Evolutionary conservation across 768 basidiomycete species (phyloP), one percentile per base, ranked within the genome.

Genomic region (Boletus subparvulus): DNA sequence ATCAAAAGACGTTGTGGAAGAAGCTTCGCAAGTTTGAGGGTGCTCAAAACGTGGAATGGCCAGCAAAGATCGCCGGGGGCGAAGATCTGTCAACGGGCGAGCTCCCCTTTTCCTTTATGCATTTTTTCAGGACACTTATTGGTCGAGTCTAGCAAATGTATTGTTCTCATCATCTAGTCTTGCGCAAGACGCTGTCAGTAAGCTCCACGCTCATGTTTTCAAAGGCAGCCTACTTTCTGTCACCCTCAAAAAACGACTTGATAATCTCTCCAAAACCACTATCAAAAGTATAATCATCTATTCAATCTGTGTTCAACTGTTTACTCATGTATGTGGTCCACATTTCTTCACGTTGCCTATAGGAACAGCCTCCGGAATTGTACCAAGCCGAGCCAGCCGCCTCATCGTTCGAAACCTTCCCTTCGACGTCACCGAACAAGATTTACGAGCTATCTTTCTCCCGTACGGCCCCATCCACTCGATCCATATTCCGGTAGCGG

Each of bases 331-430:
- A 1, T 9, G 9, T 17, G 13, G 40, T 53, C 30, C 14, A 14
- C 14, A 21, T 26, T 40, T 49, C 32, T 28, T 50, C 28, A 16
- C 24, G 33, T 41, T 4, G 4, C 33, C 19, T 47, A 49, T 47
- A 63, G 71, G 60, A 56, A 74, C 74, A 60, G 69, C 66, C 12
- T 71, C 70, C 30, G 70, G 69, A 30, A 71, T 77, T 2, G 79
- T 80, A 2, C 88, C 88, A 0, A 90, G 79, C 65, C 86, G 86
- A 57, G 84, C 85, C 0, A 90, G 84, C 61, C 82, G 94, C 21
- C 81, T 98, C 52, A 96, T 98, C 66, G 82, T 98, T 26, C 85
- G 95, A 56, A 98, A 98, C 70, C 77, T 97, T 41, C 88, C 92
- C 0, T 97, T 84, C 63, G 78, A 92, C 75, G 82, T 89, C 33